A percentile compares a stretch with the other conserved stretches of the same genome.
These are phyloP conservation scores for Umbelopsis ramanniana DNA, from an alignment of 192 early-diverging fungal species.

Conservation along the genomic window DNA sequence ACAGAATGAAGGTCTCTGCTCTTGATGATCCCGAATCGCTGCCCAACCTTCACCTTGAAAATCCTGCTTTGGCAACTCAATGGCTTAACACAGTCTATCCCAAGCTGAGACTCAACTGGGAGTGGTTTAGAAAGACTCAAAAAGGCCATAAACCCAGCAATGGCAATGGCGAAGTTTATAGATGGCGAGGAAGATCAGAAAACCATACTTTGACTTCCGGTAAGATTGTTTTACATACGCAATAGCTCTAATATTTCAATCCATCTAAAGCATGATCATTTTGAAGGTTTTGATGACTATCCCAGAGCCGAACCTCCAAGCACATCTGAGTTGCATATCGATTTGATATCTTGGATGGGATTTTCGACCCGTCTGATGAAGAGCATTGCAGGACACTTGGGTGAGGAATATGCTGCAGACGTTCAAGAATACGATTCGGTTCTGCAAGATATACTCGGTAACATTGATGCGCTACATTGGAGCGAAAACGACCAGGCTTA, in stretches of 20 bases:
- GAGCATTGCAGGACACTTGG: slow-evolving; percentile 61
- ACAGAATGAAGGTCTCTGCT: slow-evolving; percentile 25
- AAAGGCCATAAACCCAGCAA: slow-evolving; percentile 61
- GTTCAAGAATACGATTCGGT: slow-evolving; percentile 56
- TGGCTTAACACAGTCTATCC: slow-evolving; percentile 62
- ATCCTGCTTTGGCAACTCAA: slow-evolving; percentile 45
- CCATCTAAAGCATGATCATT: background rate
- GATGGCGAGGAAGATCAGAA: slow-evolving; percentile 87
- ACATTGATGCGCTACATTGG: slow-evolving; percentile 77
- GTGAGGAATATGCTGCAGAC: slow-evolving; percentile 53
- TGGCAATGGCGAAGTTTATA: slow-evolving; percentile 71
- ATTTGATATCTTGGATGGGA: slow-evolving; percentile 80
- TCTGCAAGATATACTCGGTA: slow-evolving; percentile 53
- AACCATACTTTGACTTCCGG: slow-evolving; percentile 88
- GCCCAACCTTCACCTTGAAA: slow-evolving; percentile 44
- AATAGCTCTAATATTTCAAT: background rate
- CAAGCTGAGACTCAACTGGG: slow-evolving; percentile 68
- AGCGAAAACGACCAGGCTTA: slow-evolving; percentile 60
- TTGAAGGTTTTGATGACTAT: slow-evolving; percentile 87
- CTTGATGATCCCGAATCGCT: slow-evolving; percentile 33
- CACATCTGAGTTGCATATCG: slow-evolving; percentile 77
- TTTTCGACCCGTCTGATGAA: slow-evolving; percentile 60
- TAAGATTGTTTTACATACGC: slow-evolving; percentile 6
- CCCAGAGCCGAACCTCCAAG: slow-evolving; percentile 79
- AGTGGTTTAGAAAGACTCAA: slow-evolving; percentile 85